Base-by-base conservation (phyloP, 352 stramenopile genomes). In the Phytopythium chamaehyphon region DNA sequence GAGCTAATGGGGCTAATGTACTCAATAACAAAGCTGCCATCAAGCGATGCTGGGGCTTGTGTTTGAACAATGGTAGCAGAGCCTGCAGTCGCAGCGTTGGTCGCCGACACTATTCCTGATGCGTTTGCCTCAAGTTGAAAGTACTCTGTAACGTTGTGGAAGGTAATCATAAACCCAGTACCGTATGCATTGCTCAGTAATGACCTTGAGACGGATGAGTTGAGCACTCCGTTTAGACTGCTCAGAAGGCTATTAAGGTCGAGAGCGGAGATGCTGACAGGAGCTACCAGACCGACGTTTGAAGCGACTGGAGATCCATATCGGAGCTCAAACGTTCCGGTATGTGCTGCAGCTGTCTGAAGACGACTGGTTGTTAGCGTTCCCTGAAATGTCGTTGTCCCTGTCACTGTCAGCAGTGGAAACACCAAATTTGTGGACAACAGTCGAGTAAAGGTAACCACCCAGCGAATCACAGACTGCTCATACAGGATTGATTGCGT, bases 361-460 rank as follows among this genome's bases (percentile, higher is more conserved):
- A 54, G 47, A 0, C 62, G 68, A 19, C 57, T 55, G 2, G 12
- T 45, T 0, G 45, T 45, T 1, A 89, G 23, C 0, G 45, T 54
- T 6, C 78, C 78, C 72, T 87, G 66, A 58, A 86, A 86, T 0
- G 51, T 50, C 1, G 57, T 45, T 38, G 70, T 63, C 3, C 47
- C 15, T 2, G 60, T 39, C 16, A 67, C 65, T 1, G 71, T 60
- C 11, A 90, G 46, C 16, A 55, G 38, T 2, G 78, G 73, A 31
- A 89, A 82, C 0, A 42, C 47, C 2, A 54, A 58, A 39, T 74
- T 52, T 0, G 56, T 48, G 40, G 33, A 39, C 24, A 84, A 26
- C 35, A 90, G 59, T 0, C 69, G 53, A 9, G 68, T 23, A 28
- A 88, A 92, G 12, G 78, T 83, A 38, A 92, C 59, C 36, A 26